phyloP scores from a whole-genome alignment of 495 filamentous ascomycete species.

The Tuber borchii region DNA sequence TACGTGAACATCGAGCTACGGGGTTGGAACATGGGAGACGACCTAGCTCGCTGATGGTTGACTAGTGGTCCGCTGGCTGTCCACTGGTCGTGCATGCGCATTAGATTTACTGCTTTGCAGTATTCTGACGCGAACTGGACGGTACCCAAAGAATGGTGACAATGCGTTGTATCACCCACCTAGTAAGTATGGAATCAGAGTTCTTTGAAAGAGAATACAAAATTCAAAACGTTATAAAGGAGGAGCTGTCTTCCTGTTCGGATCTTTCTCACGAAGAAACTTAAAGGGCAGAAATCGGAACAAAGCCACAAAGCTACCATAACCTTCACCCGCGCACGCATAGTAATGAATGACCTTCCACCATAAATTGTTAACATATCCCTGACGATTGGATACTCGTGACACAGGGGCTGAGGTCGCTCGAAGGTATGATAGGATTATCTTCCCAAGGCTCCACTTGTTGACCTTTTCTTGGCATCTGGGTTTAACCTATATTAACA shows the following conservation, averaged over 20 bases:
- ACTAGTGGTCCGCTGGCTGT: background rate
- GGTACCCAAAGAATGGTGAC: background rate
- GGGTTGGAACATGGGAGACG: background rate
- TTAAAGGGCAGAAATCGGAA: background rate
- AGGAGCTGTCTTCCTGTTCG: background rate
- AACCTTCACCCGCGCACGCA: background rate
- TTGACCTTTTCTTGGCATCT: background rate
- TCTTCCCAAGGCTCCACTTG: background rate
- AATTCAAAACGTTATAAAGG: background rate
- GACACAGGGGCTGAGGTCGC: background rate
- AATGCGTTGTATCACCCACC: background rate
- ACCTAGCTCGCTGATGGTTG: background rate
- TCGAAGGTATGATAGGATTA: background rate
- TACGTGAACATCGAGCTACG: background rate
- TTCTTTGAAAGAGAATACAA: background rate
- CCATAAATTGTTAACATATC: background rate
- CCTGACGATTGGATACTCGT: background rate
- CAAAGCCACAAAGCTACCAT: background rate
- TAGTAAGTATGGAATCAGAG: background rate
- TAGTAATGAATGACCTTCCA: background rate
- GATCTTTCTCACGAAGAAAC: background rate
- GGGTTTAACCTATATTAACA: background rate
- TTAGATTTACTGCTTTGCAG: background rate
- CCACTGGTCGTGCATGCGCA: background rate
- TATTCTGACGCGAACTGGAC: background rate